A percentile compares a stretch with the other conserved stretches of the same genome.
phyloP scores from a whole-genome alignment of 495 filamentous ascomycete species.

The Penicillium verhagenii region DNA sequence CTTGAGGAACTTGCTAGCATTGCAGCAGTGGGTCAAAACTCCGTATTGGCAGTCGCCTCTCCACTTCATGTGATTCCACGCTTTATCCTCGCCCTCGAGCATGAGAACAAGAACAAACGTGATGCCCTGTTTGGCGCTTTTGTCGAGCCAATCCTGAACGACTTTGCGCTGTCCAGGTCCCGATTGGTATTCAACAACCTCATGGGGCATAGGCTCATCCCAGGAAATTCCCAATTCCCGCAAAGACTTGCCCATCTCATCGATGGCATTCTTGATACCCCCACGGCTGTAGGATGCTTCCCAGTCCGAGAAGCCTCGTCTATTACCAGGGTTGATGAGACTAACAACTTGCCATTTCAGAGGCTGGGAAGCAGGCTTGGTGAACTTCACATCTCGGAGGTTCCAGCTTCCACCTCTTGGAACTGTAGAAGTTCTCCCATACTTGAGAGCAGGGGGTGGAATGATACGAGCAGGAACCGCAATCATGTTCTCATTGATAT shows the following conservation, averaged over 20 bases:
- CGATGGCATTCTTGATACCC: background rate
- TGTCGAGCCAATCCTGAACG: too few relatives aligned
- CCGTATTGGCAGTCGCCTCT: constrained; percentile 59
- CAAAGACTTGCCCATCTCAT: background rate
- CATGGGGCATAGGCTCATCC: background rate
- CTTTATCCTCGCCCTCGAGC: constrained; percentile 35
- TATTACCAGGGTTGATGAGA: background rate
- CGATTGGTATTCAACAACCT: background rate
- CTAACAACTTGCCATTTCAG: background rate
- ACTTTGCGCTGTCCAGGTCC: too few relatives aligned
- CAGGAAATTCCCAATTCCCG: background rate
- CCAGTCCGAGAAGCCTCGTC: too few relatives aligned
- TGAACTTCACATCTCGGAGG: constrained; percentile 11
- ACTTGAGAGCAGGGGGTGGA: constrained; percentile 13
- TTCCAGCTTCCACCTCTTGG: constrained; percentile 20
- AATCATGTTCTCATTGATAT: constrained; percentile 10
- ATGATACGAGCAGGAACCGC: constrained; percentile 19
- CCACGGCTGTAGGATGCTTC: background rate
- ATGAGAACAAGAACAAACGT: constrained; percentile 56
- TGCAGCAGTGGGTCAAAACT: constrained; percentile 59
- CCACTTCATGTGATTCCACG: constrained; percentile 66
- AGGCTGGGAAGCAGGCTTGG: background rate
- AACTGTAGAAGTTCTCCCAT: constrained; percentile 1
- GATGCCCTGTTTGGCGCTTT: background rate
- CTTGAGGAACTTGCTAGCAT: constrained; percentile 27